Evolutionary conservation across 148 eudicot genomes (phyloP).

Genomic region (Linanthus parryae): DNA sequence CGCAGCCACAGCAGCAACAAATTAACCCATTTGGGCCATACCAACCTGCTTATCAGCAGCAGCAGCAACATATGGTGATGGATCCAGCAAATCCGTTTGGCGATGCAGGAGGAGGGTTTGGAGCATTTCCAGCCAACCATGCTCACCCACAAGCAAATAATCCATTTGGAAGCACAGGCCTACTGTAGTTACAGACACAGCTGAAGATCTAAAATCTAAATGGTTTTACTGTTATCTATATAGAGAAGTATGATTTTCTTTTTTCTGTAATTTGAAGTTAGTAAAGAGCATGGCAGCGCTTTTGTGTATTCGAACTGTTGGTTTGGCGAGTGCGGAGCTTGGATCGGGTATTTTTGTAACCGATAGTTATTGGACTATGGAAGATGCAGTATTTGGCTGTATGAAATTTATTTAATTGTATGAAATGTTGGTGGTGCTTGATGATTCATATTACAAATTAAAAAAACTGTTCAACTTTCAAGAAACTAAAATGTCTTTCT

Average conservation of each 20-base stretch:
- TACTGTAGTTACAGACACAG: constrained; percentile 18
- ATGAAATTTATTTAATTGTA: not conserved
- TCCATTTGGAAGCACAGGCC: constrained; percentile 51
- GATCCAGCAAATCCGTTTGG: constrained; percentile 44
- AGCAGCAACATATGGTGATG: constrained; percentile 30
- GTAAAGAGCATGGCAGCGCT: constrained; percentile 12
- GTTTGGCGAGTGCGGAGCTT: constrained; percentile 11
- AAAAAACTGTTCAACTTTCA: no score
- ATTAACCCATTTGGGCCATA: constrained; percentile 73
- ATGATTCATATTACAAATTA: no score
- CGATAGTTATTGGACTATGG: constrained; percentile 6
- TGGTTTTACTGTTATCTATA: no score
- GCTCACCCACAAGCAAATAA: constrained; percentile 33
- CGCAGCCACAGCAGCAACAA: constrained; percentile 45
- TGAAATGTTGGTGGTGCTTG: no score
- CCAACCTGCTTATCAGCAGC: constrained; percentile 53
- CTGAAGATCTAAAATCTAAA: no score
- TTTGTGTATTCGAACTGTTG: constrained; percentile 3
- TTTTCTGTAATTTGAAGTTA: constrained; percentile 21
- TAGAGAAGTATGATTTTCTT: constrained; percentile 15
- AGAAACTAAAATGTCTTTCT: no score
- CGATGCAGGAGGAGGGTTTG: constrained; percentile 42
- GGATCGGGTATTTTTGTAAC: constrained; percentile 9
- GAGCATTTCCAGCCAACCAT: constrained; percentile 33
- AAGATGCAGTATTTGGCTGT: constrained; percentile 3